Percentiles rank a stretch among this genome's conserved stretches.
These are phyloP conservation scores for Nadsonia starkeyi-henricii DNA, from an alignment of 1,139 yeast species.

Conservation along the genomic window DNA sequence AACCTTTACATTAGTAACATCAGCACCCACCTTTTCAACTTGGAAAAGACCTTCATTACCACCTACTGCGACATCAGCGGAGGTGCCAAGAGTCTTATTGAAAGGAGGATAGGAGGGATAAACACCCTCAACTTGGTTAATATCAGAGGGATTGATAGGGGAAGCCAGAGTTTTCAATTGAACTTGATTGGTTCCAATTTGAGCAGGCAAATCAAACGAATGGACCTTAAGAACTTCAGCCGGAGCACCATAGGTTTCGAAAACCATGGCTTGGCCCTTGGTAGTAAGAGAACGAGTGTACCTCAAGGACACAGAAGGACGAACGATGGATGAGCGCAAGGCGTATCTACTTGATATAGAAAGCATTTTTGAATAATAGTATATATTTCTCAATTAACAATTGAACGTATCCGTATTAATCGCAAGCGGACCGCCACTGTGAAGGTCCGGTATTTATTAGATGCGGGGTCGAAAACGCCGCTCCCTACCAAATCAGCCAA, in stretches of 20 bases:
- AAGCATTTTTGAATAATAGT: too few relatives aligned
- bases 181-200: slow-evolving; percentile 24
- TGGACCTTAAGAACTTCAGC: not conserved
- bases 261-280: not conserved
- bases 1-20: slow-evolving; percentile 29
- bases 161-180: slow-evolving; percentile 59
- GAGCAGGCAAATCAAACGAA: not conserved
- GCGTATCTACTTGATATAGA: not conserved
- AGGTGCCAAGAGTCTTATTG: slow-evolving; percentile 38
- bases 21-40: slow-evolving; percentile 54
- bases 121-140: slow-evolving; percentile 85
- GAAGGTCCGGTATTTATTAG: too few relatives aligned
- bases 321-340: not conserved
- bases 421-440: too few relatives aligned
- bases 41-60: slow-evolving; percentile 94
- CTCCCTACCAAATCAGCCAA: too few relatives aligned
- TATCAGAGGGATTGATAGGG: slow-evolving; percentile 87
- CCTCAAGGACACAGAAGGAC: not conserved
- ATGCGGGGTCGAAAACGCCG: too few relatives aligned
- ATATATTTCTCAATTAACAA: too few relatives aligned
- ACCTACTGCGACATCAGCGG: slow-evolving; percentile 57
- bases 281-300: not conserved
- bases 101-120: slow-evolving; percentile 73
- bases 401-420: not conserved
- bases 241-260: not conserved